Base-by-base conservation (phyloP, 805 yeast species). In the Lachancea lanzarotensis region DNA sequence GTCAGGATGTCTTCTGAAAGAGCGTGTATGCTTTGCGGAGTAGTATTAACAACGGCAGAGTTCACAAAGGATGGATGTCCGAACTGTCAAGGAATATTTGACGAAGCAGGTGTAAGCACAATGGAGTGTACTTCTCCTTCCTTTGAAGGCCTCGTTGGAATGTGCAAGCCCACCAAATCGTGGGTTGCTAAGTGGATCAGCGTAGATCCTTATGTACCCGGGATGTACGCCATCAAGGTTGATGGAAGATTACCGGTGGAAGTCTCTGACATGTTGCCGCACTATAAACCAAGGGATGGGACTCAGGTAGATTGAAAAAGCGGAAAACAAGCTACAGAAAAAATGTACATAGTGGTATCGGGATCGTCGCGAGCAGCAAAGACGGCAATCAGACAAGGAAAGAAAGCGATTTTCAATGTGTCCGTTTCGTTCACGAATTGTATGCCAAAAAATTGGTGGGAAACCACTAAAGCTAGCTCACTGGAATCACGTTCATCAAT, bases 141-240 rank as follows among this genome's bases (percentile, higher is more conserved):
- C 0, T 91, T 89, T 62, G 98, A 91, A 70, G 98, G 98, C 0
- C 70, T 86, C 29, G 95, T 91, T 4, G 96, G 97, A 2, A 73
- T 88, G 50, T 88, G 95, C 40, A 89, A 84, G 48, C 88, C 91
- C 41, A 78, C 79, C 42, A 77, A 74, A 30, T 87, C 96, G 1
- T 91, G 98, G 98, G 96, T 88, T 33, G 96, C 96, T 13, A 79
- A 85, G 60, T 91, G 98, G 98, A 71, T 91, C 45, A 79, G 97
- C 64, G 82, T 91, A 27, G 95, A 87, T 58, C 82, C 86, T 15
- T 87, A 88, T 61, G 82, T 79, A 18, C 85, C 95, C 0, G 98
- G 98, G 0, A 63, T 91, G 55, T 89, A 93, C 56, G 98, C 98
- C 1, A 95, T 90, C 26, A 86, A 91, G 59, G 91, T 93, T 6